Base-by-base conservation (phyloP, 495 filamentous ascomycete genomes). In the Polyplosphaeria fusca region DNA sequence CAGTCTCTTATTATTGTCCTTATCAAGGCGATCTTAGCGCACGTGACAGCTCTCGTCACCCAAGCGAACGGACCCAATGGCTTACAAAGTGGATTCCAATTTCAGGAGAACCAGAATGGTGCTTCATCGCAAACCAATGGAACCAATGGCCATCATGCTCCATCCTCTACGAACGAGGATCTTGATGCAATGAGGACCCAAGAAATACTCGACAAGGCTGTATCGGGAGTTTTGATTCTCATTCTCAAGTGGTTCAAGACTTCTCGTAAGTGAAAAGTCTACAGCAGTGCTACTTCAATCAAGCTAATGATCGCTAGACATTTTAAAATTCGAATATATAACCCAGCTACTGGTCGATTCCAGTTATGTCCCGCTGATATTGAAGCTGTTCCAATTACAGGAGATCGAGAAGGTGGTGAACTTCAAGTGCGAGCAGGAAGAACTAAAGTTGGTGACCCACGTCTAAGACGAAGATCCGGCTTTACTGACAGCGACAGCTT, bases 221-320 rank as follows among this genome's bases (percentile, higher is more conserved):
- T 95, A 5, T 92, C 89, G 30, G 91, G 86, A 0, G 85, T 90
- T 54, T 71, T 97, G 39, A 71, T 97, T 27, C 80, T 95, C 24
- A 68, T 98, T 22, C 69, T 97, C 49, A 97, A 96, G 73, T 98
- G 93, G 93, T 89, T 97, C 67, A 94, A 96, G 70, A 76, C 92
- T 59, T 95, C 89, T 56, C 92, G 91, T 95, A 73, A 74, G 88
- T 16, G n/a, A 23, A 14, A 16, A 5, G 27, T 35, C n/a, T n/a
- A n/a, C n/a, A n/a, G n/a, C n/a, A n/a, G n/a, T n/a, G n/a, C n/a
- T n/a, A n/a, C n/a, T n/a, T n/a, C n/a, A n/a, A n/a, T n/a, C n/a
- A n/a, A 55, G 42, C 47, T n/a, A 37, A 20, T 12, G 28, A 0
- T 20, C 12, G 19, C 13, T 32, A 95, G 92, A 98, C 66, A 81